Percentiles rank a stretch among this genome's conserved stretches.
Conservation (phyloP, 1,284 basidiomycete species). For the Heterobasidion occidentale region DNA sequence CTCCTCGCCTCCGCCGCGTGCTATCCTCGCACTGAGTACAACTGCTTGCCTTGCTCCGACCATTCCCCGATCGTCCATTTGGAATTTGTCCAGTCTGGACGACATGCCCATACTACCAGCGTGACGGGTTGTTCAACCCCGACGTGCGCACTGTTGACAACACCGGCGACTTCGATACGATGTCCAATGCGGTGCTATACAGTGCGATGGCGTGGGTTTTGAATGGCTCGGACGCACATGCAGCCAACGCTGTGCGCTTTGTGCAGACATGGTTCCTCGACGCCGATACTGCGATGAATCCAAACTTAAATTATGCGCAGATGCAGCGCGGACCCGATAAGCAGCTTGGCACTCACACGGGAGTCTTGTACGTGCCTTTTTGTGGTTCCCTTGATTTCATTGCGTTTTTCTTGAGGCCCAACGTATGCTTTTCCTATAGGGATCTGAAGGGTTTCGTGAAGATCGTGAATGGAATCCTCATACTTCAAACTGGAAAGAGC, state of each 20-base stretch:
- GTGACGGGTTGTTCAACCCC: conserved; percentile 58
- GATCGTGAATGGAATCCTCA: conserved; percentile 47
- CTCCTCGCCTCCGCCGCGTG: neutral
- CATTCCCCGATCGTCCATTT: too few species aligned
- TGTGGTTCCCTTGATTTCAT: neutral
- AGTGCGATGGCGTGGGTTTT: conserved; percentile 52
- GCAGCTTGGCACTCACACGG: conserved; percentile 47
- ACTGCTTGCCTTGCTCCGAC: too few species aligned
- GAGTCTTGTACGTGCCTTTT: conserved; percentile 32
- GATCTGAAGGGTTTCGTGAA: conserved; percentile 59
- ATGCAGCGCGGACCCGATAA: conserved; percentile 52
- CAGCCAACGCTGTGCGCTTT: conserved; percentile 34
- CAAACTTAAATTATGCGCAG: conserved; percentile 62
- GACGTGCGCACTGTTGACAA: conserved; percentile 46
- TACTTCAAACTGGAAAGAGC: conserved; percentile 41
- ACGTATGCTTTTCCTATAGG: neutral
- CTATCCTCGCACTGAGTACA: too few species aligned
- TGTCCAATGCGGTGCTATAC: conserved; percentile 56
- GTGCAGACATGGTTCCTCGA: conserved; percentile 57
- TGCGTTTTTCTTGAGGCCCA: too few species aligned
- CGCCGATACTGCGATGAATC: conserved; percentile 52
- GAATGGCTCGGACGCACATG: conserved; percentile 28
- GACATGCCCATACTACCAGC: conserved; percentile 17
- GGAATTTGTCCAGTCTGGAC: conserved; percentile 35
- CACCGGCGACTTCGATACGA: conserved; percentile 40